Conservation (phyloP, 163 green algal species). For the Chlamydomonas reinhardtii region DNA sequence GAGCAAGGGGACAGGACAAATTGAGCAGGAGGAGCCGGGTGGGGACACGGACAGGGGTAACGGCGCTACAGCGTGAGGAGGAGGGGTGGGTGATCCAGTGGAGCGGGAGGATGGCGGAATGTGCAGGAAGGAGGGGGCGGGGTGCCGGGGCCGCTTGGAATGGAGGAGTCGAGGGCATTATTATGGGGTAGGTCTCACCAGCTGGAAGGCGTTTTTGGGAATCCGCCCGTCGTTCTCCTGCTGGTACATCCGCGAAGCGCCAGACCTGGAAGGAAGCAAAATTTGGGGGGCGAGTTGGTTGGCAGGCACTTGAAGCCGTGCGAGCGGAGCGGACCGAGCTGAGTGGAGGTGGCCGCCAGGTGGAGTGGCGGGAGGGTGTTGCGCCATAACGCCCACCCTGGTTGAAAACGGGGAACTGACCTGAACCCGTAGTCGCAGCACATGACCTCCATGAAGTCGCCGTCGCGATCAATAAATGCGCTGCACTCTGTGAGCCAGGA, state of each 20-base stretch:
- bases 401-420: too few relatives aligned
- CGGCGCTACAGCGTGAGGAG: too few relatives aligned
- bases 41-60: background rate
- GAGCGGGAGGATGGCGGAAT: too few relatives aligned
- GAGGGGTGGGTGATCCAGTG: background rate
- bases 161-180: background rate
- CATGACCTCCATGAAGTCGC: constrained; percentile 65
- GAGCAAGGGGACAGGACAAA: too few relatives aligned
- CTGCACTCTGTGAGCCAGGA: background rate
- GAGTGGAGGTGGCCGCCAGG: too few relatives aligned
- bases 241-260: constrained; percentile 78
- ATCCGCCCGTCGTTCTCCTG: constrained; percentile 75
- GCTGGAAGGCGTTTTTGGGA: constrained; percentile 67
- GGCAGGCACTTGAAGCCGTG: too few relatives aligned
- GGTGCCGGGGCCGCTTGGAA: too few relatives aligned
- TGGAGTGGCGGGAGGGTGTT: too few relatives aligned
- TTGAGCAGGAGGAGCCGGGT: background rate
- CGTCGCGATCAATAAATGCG: constrained; percentile 27
- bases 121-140: too few relatives aligned
- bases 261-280: constrained; percentile 49
- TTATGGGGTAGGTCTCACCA: constrained; percentile 56
- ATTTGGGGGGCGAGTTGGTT: background rate
- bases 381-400: background rate
- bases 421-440: constrained; percentile 78
- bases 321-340: too few relatives aligned